These are phyloP conservation scores for Aspergillus nidulans DNA, from an alignment of 495 filamentous ascomycete genomes.

Conservation along the genomic window DNA sequence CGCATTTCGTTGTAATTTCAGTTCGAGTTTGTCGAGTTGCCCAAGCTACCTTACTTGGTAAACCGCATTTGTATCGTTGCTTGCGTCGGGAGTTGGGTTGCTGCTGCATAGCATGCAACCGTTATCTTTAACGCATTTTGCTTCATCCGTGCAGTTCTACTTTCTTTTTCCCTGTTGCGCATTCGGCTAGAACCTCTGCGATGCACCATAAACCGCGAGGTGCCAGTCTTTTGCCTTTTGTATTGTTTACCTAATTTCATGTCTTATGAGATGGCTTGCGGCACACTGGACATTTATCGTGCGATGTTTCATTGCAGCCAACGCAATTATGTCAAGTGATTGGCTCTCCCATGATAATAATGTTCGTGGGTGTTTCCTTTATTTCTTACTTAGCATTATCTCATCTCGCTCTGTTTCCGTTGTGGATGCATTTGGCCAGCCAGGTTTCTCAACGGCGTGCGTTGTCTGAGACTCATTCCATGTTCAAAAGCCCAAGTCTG, in stretches of 20 bases:
- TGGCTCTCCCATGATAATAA: slow-evolving; percentile 3
- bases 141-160: background rate
- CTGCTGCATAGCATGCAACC: background rate
- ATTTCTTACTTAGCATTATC: background rate
- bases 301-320: slow-evolving; percentile 3
- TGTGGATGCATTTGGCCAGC: background rate
- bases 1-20: too few relatives aligned
- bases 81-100: background rate
- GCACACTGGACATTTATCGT: background rate
- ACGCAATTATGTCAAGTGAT: background rate
- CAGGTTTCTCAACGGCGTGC: background rate
- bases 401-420: background rate
- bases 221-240: background rate
- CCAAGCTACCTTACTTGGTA: background rate
- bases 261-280: slow-evolving; percentile 2
- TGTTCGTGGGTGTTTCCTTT: slow-evolving; percentile 1
- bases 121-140: background rate
- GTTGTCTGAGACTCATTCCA: background rate
- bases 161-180: slow-evolving; percentile 2
- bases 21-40: background rate
- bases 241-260: slow-evolving; percentile 5
- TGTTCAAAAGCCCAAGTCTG: slow-evolving; percentile 2
- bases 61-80: background rate
- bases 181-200: slow-evolving; percentile 25
- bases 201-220: slow-evolving; percentile 45